Conservation (phyloP, 495 filamentous ascomycete genomes). For the Penicillium odoratum region DNA sequence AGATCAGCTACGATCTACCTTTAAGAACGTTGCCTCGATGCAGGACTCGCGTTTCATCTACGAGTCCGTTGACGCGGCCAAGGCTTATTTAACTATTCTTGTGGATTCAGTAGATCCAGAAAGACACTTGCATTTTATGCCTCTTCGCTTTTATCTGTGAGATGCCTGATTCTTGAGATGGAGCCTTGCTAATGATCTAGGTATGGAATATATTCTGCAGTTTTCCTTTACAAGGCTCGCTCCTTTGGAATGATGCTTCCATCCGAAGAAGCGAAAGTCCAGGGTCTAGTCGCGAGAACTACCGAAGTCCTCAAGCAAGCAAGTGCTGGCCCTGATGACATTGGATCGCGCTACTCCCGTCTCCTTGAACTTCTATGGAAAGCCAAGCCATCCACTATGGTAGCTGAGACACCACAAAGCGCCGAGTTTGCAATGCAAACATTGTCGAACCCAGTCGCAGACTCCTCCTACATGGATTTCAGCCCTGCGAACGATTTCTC, state of each 20-base stretch:
- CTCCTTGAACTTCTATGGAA: slow-evolving; percentile 56
- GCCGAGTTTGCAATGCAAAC: slow-evolving; percentile 35
- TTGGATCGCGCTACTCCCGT: slow-evolving; percentile 55
- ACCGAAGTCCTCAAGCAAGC: slow-evolving; percentile 52
- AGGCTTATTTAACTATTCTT: slow-evolving; percentile 56
- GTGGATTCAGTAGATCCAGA: slow-evolving; percentile 56
- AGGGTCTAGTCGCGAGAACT: slow-evolving; percentile 52
- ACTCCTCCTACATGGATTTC: slow-evolving; percentile 43
- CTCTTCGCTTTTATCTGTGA: slow-evolving; percentile 58
- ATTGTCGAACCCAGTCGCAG: slow-evolving; percentile 30
- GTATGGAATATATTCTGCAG: slow-evolving; percentile 56
- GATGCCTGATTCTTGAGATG: slow-evolving; percentile 5
- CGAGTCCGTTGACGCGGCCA: slow-evolving; percentile 63
- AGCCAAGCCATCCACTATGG: slow-evolving; percentile 29
- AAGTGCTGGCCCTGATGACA: slow-evolving; percentile 53
- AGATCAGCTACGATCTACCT: slow-evolving; percentile 46
- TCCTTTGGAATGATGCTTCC: slow-evolving; percentile 55
- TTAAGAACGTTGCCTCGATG: slow-evolving; percentile 55
- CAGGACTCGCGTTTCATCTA: slow-evolving; percentile 64
- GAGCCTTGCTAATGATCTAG: slow-evolving; percentile 18
- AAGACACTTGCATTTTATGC: slow-evolving; percentile 59
- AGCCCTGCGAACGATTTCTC: slow-evolving; percentile 57
- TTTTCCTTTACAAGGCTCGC: slow-evolving; percentile 58
- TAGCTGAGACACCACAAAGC: slow-evolving; percentile 34
- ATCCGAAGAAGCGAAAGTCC: slow-evolving; percentile 53